These are phyloP conservation scores for Terana coerulea DNA, from an alignment of 768 basidiomycete genomes.

Conservation along the genomic window DNA sequence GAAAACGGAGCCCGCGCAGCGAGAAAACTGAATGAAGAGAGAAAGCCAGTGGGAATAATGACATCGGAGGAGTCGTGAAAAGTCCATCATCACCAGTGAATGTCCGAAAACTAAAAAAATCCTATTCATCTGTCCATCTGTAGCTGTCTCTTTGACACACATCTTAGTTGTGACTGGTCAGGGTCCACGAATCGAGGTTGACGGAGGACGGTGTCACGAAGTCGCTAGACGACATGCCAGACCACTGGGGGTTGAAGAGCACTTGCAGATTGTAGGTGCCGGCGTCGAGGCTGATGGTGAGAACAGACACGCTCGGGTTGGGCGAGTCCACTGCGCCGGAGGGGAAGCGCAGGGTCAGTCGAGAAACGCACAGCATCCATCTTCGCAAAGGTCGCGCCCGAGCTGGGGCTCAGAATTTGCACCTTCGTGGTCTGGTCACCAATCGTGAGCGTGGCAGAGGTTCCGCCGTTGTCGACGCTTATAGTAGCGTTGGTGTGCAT, in stretches of 20 bases:
- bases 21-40: conserved; percentile 1
- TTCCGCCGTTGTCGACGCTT: conserved; percentile 47
- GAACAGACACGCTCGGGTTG: conserved; percentile 77
- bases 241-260: conserved; percentile 93
- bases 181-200: conserved; percentile 66
- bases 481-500: conserved; percentile 95
- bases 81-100: conserved; percentile 9
- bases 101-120: not conserved
- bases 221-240: conserved; percentile 52
- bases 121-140: conserved; percentile 6
- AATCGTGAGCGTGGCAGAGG: conserved; percentile 71
- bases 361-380: conserved; percentile 50
- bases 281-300: conserved; percentile 62
- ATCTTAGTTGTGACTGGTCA: conserved; percentile 68
- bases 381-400: conserved; percentile 61
- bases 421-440: conserved; percentile 66
- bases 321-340: conserved; percentile 56
- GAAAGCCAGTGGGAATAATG: not conserved
- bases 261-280: conserved; percentile 81
- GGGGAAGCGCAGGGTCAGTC: conserved; percentile 61
- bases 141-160: not conserved
- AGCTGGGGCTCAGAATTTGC: conserved; percentile 60
- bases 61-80: conserved; percentile 4
- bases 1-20: conserved; percentile 2
- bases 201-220: conserved; percentile 74